These are phyloP conservation scores for Arachis hypogaea DNA, from an alignment of 306 rosid genomes.

Conservation along the genomic window DNA sequence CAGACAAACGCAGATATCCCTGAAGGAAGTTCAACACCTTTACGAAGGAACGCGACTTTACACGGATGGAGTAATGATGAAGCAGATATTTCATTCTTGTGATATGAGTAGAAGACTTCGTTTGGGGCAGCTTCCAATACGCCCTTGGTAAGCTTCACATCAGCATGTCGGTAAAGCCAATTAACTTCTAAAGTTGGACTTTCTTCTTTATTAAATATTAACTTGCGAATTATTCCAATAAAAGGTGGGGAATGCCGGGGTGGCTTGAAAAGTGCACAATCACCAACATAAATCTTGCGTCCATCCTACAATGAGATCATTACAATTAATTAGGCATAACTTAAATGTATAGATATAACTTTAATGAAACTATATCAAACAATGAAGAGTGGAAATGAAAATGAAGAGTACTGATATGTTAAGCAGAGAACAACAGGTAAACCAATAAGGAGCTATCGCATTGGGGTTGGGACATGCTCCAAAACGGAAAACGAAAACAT, in stretches of 20 bases:
- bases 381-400: neutral
- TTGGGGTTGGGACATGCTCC: too few relatives aligned
- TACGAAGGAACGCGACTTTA: conserved; percentile 92
- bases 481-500: too few relatives aligned
- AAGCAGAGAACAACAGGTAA: neutral
- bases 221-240: conserved; percentile 85
- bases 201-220: conserved; percentile 55
- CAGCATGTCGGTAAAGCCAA: conserved; percentile 95
- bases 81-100: conserved; percentile 94
- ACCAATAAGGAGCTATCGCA: neutral
- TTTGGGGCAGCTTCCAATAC: conserved; percentile 83
- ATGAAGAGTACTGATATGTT: neutral
- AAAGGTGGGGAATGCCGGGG: conserved; percentile 89
- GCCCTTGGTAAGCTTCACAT: conserved; percentile 78
- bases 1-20: conserved; percentile 96
- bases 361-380: neutral
- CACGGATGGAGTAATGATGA: conserved; percentile 96
- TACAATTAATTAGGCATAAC: neutral
- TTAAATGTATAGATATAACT: neutral
- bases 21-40: conserved; percentile 89
- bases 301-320: conserved; percentile 65
- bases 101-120: conserved; percentile 92
- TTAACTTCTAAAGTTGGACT: conserved; percentile 66
- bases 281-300: conserved; percentile 88
- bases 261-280: conserved; percentile 94